Base-by-base conservation (phyloP, 768 basidiomycete species). In the Hemileccinum impolitum region DNA sequence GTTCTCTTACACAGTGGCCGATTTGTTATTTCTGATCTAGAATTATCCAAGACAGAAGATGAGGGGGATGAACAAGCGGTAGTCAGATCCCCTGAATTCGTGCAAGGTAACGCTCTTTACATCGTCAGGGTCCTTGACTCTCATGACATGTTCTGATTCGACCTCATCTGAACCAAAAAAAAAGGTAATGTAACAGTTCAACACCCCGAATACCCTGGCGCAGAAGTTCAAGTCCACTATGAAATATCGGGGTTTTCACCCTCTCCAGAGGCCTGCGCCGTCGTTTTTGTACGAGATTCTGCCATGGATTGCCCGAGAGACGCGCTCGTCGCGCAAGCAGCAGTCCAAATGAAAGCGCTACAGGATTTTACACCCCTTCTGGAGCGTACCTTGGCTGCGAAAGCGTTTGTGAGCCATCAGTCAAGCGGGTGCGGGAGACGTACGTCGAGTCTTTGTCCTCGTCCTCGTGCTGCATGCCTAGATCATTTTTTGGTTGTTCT, bases 1-100 rank as follows among this genome's bases (percentile, higher is more conserved):
- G 80, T 84, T 2, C 54, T 88, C 7, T 61, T 82, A 11, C 87
- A 90, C 57, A 88, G 84, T 0, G 85, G 87, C 3, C 76, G 78
- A 31, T 77, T 74, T 48, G 53, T 64, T n/a, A 46, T 74, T 13
- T 46, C 53, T 4, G 77, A 77, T 42, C 19, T 25, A 15, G 56
- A 47, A 10, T 32, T 51, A 10, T 31, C 34, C 31, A 5, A 12
- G 13, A 45, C 31, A 41, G 53, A 41, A 8, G 39, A 41, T 14
- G 78, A 78, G 31, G 79, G 78, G n/a, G 63, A 75, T 28, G 74
- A 70, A n/a, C 26, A 52, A 1, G 60, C 60, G 5, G 62, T 74
- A 39, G 57, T 66, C 9, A 60, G 60, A 26, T 48, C 55, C 15
- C 79, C 82, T 15, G 43, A 57, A 9, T 73, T 72, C 44, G 51